Conservation (phyloP, 2,329 filamentous ascomycete genomes). For the Lachnellula suecica region DNA sequence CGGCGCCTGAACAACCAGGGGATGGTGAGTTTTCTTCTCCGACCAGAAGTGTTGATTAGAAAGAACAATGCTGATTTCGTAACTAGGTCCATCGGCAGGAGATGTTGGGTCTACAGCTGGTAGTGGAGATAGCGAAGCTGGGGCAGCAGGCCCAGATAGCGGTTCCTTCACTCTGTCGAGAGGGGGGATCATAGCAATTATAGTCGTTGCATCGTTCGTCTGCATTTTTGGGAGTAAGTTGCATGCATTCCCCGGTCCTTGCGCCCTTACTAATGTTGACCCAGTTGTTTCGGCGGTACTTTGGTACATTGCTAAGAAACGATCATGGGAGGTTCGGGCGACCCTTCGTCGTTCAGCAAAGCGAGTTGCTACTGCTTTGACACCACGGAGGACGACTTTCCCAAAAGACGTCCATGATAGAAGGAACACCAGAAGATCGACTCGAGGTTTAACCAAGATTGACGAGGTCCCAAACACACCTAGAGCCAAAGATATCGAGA, state of each 20-base stretch:
- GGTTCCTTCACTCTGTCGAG: conserved; percentile 64
- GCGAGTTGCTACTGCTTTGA: conserved; percentile 60
- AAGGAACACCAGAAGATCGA: conserved; percentile 31
- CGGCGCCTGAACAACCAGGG: conserved; percentile 29
- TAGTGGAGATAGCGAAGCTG: conserved; percentile 52
- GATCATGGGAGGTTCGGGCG: conserved; percentile 77
- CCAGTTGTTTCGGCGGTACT: conserved; percentile 52
- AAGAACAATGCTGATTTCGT: neutral
- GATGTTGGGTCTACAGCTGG: conserved; percentile 37
- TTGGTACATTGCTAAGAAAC: conserved; percentile 80
- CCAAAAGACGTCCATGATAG: conserved; percentile 54
- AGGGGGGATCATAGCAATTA: conserved; percentile 72
- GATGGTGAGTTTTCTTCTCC: conserved; percentile 14
- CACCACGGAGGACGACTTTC: conserved; percentile 61
- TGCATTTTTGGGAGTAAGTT: conserved; percentile 67
- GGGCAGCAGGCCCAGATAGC: conserved; percentile 63
- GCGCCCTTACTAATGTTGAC: conserved; percentile 4
- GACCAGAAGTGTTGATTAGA: neutral
- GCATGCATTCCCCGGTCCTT: neutral
- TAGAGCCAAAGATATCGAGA: conserved; percentile 59
- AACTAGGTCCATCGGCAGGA: conserved; percentile 23
- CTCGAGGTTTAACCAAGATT: conserved; percentile 44
- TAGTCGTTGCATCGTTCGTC: conserved; percentile 67
- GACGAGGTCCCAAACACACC: conserved; percentile 62
- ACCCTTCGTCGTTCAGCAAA: conserved; percentile 67